These are phyloP conservation scores for Cyberlindnera samutprakarnensis DNA, from an alignment of 805 yeast species.

Conservation along the genomic window DNA sequence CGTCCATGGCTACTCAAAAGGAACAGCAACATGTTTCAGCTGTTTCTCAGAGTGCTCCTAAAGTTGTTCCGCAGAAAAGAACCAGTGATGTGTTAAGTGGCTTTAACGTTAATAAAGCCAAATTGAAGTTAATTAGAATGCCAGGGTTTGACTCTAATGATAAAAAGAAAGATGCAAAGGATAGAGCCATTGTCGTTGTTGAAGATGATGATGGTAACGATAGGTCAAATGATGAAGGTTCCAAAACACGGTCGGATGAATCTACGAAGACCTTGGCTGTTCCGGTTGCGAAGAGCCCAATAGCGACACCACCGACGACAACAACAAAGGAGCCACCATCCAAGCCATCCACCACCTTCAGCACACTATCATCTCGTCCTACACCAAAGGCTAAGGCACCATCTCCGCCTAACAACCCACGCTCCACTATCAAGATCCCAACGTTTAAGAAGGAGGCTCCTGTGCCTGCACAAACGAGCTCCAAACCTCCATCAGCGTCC, in stretches of 20 bases:
- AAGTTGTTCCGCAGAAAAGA: conserved; percentile 14
- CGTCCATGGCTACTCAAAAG: no score
- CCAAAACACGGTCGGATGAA: not conserved
- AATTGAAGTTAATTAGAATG: conserved; percentile 18
- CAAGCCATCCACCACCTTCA: not conserved
- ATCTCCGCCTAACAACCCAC: not conserved
- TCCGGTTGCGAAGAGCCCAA: not conserved
- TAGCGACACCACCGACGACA: not conserved
- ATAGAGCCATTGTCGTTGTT: not conserved
- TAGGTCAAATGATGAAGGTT: not conserved
- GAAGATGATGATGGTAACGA: not conserved
- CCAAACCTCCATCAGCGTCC: no score
- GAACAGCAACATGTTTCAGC: conserved; percentile 1
- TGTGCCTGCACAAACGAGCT: no score
- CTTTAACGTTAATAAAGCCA: conserved; percentile 20
- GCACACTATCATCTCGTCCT: not conserved
- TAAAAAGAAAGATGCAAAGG: conserved; percentile 1
- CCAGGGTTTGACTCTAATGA: not conserved
- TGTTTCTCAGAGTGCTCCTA: not conserved
- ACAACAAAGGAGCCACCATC: not conserved
- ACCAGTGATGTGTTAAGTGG: conserved; percentile 15
- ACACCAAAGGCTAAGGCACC: conserved; percentile 6
- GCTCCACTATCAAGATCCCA: conserved; percentile 2
- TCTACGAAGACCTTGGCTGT: not conserved
- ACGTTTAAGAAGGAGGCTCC: no score